These are phyloP conservation scores for Hypoxylon lenormandii DNA, from an alignment of 495 filamentous ascomycete species.

Conservation along the genomic window DNA sequence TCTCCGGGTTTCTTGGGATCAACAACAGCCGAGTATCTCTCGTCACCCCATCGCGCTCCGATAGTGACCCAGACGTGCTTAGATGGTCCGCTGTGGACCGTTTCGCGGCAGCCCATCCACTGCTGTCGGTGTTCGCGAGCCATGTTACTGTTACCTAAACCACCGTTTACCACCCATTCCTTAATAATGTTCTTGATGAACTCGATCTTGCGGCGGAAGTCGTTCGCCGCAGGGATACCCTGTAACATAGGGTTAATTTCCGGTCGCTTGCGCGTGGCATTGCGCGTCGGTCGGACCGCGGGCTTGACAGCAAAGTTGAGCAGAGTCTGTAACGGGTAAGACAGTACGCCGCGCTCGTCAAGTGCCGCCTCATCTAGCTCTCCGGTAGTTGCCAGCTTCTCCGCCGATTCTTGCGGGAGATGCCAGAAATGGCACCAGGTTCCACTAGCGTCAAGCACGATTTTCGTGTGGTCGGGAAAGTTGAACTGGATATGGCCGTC, in stretches of 20 bases:
- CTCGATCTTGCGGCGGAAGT: constrained; percentile 80
- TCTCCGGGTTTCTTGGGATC: constrained; percentile 63
- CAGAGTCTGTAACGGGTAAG: constrained; percentile 69
- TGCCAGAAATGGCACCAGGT: constrained; percentile 87
- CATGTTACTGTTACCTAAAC: constrained; percentile 72
- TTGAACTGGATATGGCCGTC: constrained; percentile 93
- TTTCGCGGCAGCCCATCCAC: constrained; percentile 77
- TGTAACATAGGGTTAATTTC: constrained; percentile 70
- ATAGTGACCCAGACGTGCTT: constrained; percentile 89
- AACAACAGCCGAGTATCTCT: constrained; percentile 61
- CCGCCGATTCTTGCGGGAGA: constrained; percentile 75
- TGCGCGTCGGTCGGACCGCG: constrained; percentile 60
- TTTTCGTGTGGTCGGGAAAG: constrained; percentile 97
- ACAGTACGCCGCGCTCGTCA: constrained; percentile 69
- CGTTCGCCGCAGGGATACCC: constrained; percentile 77
- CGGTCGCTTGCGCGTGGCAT: constrained; percentile 58
- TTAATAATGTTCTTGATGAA: constrained; percentile 78
- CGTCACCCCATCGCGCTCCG: constrained; percentile 80
- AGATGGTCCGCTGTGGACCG: constrained; percentile 65
- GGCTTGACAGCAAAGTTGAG: constrained; percentile 65
- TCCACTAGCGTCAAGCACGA: constrained; percentile 79
- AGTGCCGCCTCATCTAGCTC: constrained; percentile 75
- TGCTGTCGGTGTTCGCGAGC: constrained; percentile 64
- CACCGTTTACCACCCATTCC: constrained; percentile 77
- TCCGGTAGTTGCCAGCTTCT: constrained; percentile 70